Evolutionary conservation across 176 grass and related monocot species (phyloP).

Genomic region (Phoenix dactylifera): DNA sequence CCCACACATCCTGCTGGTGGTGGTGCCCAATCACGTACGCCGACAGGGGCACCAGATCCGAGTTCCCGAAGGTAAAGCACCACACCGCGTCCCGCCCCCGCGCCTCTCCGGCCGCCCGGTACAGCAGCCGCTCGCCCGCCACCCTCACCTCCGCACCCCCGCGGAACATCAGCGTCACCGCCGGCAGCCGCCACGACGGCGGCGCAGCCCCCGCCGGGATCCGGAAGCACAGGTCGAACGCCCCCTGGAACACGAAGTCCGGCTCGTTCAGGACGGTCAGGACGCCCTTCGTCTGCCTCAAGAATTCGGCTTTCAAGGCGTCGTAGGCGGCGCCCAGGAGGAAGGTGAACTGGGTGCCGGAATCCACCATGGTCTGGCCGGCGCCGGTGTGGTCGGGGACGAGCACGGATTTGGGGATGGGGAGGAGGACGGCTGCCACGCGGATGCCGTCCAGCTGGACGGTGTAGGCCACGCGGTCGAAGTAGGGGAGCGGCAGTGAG

Average conservation of each 20-base stretch:
- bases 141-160: constrained; percentile 51
- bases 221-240: constrained; percentile 76
- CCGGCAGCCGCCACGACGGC: constrained; percentile 12
- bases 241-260: constrained; percentile 66
- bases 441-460: constrained; percentile 78
- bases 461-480: constrained; percentile 71
- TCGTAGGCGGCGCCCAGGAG: constrained; percentile 57
- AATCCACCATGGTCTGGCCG: constrained; percentile 83
- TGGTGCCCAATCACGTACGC: constrained; percentile 80
- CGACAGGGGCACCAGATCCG: constrained; percentile 55
- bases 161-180: constrained; percentile 42
- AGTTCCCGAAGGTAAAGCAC: constrained; percentile 81
- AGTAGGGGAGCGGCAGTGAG: constrained; percentile 65
- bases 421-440: constrained; percentile 36
- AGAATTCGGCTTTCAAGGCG: constrained; percentile 53
- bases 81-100: constrained; percentile 47
- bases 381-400: constrained; percentile 78
- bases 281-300: constrained; percentile 24
- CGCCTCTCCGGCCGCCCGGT: constrained; percentile 47
- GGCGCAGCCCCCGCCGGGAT: constrained; percentile 11
- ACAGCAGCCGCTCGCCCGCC: constrained; percentile 48
- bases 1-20: constrained; percentile 87
- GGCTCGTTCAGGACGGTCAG: constrained; percentile 46
- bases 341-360: constrained; percentile 85
- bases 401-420: constrained; percentile 62